These are phyloP conservation scores for Trametes elegans DNA, from an alignment of 768 basidiomycete genomes.

Conservation along the genomic window DNA sequence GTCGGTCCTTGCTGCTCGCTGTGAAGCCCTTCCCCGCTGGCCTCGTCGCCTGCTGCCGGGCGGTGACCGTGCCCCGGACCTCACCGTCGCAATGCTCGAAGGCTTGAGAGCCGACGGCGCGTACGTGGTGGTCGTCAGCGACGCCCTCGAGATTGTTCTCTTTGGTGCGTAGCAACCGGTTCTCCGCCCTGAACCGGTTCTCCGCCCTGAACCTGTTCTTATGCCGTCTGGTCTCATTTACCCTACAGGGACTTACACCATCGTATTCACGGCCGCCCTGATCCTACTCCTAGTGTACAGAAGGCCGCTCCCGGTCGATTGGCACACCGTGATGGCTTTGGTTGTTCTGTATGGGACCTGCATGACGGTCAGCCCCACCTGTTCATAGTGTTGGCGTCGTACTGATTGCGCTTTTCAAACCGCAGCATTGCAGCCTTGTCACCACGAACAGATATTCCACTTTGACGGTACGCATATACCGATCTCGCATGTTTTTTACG, in stretches of 20 bases:
- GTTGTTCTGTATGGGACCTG: background rate
- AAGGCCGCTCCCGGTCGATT: slow-evolving; percentile 10
- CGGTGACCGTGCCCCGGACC: background rate
- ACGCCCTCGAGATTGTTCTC: slow-evolving; percentile 13
- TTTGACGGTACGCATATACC: background rate
- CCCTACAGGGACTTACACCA: slow-evolving; percentile 9
- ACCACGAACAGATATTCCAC: slow-evolving; percentile 10
- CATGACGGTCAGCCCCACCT: slow-evolving; percentile 1
- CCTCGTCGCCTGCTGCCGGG: background rate
- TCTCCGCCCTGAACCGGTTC: background rate
- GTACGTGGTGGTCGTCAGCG: slow-evolving; percentile 16
- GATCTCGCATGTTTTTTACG: too few species aligned
- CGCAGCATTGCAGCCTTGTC: slow-evolving; percentile 11
- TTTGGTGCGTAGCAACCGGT: slow-evolving; percentile 1
- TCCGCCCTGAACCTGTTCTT: background rate
- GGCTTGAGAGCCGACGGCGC: slow-evolving; percentile 6
- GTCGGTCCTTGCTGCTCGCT: too few species aligned
- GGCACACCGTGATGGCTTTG: background rate
- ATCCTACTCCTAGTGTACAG: slow-evolving; percentile 10
- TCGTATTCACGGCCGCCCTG: slow-evolving; percentile 13
- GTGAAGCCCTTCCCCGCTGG: background rate
- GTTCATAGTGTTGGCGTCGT: too few species aligned
- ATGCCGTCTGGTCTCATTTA: too few species aligned
- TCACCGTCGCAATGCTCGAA: slow-evolving; percentile 8
- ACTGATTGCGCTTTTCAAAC: background rate